phyloP scores from a whole-genome alignment of 768 basidiomycete genomes.

The Tricholoma saponaceum region DNA sequence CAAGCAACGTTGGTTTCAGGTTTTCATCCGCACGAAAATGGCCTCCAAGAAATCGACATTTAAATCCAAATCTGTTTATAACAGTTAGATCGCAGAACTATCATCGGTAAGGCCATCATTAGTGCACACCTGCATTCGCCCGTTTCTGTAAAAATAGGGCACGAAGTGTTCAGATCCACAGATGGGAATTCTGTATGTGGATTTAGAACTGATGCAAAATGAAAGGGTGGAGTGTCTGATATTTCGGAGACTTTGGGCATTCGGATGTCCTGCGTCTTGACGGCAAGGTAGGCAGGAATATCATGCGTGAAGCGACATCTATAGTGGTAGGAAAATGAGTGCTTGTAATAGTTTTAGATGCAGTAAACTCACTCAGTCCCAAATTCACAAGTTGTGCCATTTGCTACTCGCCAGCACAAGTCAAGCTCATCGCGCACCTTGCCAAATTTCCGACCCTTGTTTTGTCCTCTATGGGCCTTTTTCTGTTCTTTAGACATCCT shows the following conservation, averaged over 20 bases:
- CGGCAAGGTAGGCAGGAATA: conserved; percentile 66
- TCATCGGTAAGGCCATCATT: not conserved
- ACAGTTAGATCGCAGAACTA: not conserved
- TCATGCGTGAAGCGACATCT: conserved; percentile 85
- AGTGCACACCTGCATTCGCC: conserved; percentile 63
- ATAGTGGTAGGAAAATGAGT: not conserved
- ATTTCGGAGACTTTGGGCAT: conserved; percentile 47
- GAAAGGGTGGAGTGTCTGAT: conserved; percentile 43
- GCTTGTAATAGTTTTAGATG: not conserved
- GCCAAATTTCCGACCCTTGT: conserved; percentile 78
- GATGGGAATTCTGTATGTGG: conserved; percentile 32
- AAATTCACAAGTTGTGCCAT: conserved; percentile 64
- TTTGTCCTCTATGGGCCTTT: conserved; percentile 74
- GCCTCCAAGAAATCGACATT: conserved; percentile 85
- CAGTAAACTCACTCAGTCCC: conserved; percentile 51
- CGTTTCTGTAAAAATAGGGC: conserved; percentile 63
- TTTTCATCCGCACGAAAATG: conserved; percentile 54
- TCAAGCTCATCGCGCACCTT: conserved; percentile 77
- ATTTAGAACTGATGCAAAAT: conserved; percentile 21
- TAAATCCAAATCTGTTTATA: conserved; percentile 62
- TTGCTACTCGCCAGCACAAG: conserved; percentile 79
- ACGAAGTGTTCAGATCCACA: conserved; percentile 44
- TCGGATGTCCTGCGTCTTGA: conserved; percentile 70
- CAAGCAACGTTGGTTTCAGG: conserved; percentile 39
- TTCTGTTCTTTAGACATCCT: conserved; percentile 58